phyloP scores from a whole-genome alignment of 169 alveolate genomes.

The Eimeria sp. region DNA sequence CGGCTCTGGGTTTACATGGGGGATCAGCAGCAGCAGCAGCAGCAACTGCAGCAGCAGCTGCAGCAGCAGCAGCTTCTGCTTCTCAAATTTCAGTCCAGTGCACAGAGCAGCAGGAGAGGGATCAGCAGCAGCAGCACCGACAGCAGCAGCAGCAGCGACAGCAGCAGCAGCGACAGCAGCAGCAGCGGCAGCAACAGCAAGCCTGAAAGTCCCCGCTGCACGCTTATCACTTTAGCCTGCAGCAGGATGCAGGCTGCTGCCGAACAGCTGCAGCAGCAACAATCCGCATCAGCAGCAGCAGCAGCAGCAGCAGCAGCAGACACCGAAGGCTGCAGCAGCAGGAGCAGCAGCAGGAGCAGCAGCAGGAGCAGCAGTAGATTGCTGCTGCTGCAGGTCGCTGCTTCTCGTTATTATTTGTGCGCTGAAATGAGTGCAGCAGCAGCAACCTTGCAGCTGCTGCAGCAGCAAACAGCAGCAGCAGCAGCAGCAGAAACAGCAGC shows the following conservation, averaged over 20 bases:
- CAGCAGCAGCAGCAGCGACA: not conserved
- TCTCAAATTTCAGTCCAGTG: too few species aligned
- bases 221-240: not conserved
- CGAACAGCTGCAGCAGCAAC: conserved; percentile 24
- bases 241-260: conserved; percentile 17
- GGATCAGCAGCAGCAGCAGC: not conserved
- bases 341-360: conserved; percentile 34
- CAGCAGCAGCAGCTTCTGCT: not conserved
- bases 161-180: not conserved
- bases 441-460: not conserved
- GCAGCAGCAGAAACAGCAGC: conserved; percentile 43
- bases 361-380: conserved; percentile 28
- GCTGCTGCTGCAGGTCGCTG: conserved; percentile 36
- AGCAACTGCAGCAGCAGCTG: not conserved
- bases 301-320: conserved; percentile 2
- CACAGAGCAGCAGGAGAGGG: not conserved
- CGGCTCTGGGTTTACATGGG: not conserved
- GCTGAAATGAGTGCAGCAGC: conserved; percentile 19
- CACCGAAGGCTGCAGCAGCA: conserved; percentile 8
- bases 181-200: not conserved
- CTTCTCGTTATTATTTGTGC: not conserved
- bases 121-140: not conserved
- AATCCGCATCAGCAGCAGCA: conserved; percentile 7
- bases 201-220: not conserved
- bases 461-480: conserved; percentile 16